Base-by-base conservation (phyloP, 306 rosid genomes). In the Citrullus mucosospermus region DNA sequence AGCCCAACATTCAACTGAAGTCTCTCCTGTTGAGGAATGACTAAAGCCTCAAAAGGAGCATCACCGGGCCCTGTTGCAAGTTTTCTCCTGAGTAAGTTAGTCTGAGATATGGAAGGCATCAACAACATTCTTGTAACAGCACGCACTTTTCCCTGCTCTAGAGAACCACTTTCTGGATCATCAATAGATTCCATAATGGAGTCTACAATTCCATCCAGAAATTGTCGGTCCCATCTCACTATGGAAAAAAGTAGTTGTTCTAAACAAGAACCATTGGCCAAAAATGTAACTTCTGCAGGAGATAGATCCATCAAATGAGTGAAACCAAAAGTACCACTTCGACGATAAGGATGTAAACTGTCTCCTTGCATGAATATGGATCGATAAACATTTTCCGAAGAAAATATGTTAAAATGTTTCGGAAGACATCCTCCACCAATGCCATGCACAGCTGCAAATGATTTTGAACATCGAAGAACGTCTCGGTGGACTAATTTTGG, bases 11-110 rank as follows among this genome's bases (percentile, higher is more conserved):
- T 91, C 39, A 90, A 90, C 57, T 88, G 67, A 84, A 96, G 36
- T 87, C 98, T 90, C 78, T 91, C 97, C 77, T 75, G 84, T 74
- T 84, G 87, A 54, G 98, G 85, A 78, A 88, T 90, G 59, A 91
- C 87, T 85, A 96, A 85, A 70, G 88, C 97, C 90, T 92, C 97
- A 83, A 86, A 91, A 54, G 98, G 99, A 78, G 90, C 81, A 81
- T 81, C 79, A 61, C 85, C 86, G 59, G 90, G 91, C 25, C 96
- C 96, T 0, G 97, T 88, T 66, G 88, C 88, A 67, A 88, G 83
- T 83, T 53, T 87, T 72, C 84, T 86, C 80, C 82, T 83, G 55
- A 90, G 87, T 50, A 82, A 77, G 73, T 82, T 82, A 8, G 68
- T 80, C 84, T 86, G 90, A 80, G 90, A 87, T 86, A 84, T 88